Base-by-base conservation (phyloP, 495 filamentous ascomycete species). In the Staphylotrichum longicolle region DNA sequence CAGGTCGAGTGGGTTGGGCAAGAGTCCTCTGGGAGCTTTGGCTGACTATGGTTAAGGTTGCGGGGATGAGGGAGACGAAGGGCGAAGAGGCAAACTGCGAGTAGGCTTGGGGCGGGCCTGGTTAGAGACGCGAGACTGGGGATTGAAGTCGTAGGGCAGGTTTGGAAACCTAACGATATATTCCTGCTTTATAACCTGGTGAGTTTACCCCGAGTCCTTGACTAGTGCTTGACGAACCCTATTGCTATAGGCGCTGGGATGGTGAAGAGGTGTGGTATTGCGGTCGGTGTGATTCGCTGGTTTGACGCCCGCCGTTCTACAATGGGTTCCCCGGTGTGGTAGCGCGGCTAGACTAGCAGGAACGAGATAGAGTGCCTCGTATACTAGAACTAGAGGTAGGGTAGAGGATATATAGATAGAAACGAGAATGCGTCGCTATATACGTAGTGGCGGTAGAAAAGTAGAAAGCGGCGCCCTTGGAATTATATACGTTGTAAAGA, bases 151-250 rank as follows among this genome's bases (percentile, higher is more conserved):
- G 51, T 8, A 54, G n/a, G 37, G 51, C 15, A 54, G 35, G 34
- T 54, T 54, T 54, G 35, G 51, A 54, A 30, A 20, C 51, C 35
- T n/a, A 42, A 37, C 51, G 51, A 54, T n/a, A 54, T 32, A n/a
- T 54, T 54, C 51, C 51, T 54, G 51, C 15, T 54, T 54, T 54
- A 54, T 54, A 54, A 35, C 34, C 35, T n/a, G n/a, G n/a, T n/a
- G n/a, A 54, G 6, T 14, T 54, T 11, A 41, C 5, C 6, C 5
- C 5, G 14, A 54, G 27, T 35, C 20, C 15, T 2, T 54, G 37
- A 54, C 37, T 41, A 54, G 34, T 20, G 34, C 51, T 41, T 54
- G n/a, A n/a, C n/a, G 20, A 54, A 54, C 51, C 3, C 51, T 20
- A 41, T 54, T 12, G 14, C 35, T 41, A 30, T 54, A 41, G 37